Percentiles rank a stretch among this genome's conserved stretches.
Evolutionary conservation across 495 filamentous ascomycete species (phyloP).

Genomic region (Tirmania nivea): DNA sequence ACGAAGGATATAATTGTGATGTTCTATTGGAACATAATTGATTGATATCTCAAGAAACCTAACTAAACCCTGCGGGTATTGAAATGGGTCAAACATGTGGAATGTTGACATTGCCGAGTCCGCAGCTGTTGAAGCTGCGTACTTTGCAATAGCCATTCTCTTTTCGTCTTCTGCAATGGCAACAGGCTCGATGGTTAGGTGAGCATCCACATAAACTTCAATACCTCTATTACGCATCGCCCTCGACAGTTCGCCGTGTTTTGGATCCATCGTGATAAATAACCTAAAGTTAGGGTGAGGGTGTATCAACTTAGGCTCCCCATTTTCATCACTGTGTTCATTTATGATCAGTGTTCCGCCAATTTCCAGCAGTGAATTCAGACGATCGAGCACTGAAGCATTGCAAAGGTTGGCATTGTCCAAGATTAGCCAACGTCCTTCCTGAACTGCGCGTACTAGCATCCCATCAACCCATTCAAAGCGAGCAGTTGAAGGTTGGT

Average conservation of each 20-base stretch:
- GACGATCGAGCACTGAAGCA: slow-evolving; percentile 74
- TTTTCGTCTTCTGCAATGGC: slow-evolving; percentile 23
- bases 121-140: slow-evolving; percentile 4
- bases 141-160: slow-evolving; percentile 21
- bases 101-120: slow-evolving; percentile 5
- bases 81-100: neutral
- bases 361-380: slow-evolving; percentile 87
- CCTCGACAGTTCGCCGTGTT: slow-evolving; percentile 78
- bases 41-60: slow-evolving; percentile 7
- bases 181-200: slow-evolving; percentile 13
- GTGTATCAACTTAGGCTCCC: slow-evolving; percentile 53
- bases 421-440: slow-evolving; percentile 79
- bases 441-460: slow-evolving; percentile 64
- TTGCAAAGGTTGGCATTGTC: slow-evolving; percentile 96
- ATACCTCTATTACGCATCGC: slow-evolving; percentile 92
- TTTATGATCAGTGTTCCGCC: slow-evolving; percentile 75
- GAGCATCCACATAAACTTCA: slow-evolving; percentile 53
- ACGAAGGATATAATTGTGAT: neutral
- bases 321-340: slow-evolving; percentile 66
- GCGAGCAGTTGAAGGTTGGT: slow-evolving; percentile 34
- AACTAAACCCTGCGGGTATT: slow-evolving; percentile 2
- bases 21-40: slow-evolving; percentile 11
- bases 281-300: slow-evolving; percentile 78
- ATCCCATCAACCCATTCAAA: slow-evolving; percentile 96
- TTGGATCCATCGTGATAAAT: slow-evolving; percentile 85